Evolutionary conservation across 257 asterid species (phyloP).

Genomic region (Nicotiana benthamiana): DNA sequence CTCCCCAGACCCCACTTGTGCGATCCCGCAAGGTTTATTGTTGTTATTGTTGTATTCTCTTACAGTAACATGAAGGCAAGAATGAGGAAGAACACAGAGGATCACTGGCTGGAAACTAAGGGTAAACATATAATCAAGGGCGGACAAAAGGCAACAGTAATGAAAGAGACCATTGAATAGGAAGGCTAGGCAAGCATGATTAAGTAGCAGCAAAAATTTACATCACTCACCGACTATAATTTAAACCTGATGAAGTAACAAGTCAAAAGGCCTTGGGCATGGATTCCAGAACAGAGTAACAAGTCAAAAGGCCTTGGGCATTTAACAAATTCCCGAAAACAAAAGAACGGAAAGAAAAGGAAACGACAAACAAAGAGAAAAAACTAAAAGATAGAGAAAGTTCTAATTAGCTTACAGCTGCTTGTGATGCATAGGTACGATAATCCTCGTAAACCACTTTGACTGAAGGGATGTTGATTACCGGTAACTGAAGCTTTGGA

Average conservation of each 20-base stretch:
- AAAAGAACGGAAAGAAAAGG: not conserved
- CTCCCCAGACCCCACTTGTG: too few relatives aligned
- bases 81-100: not conserved
- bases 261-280: not conserved
- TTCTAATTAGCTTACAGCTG: constrained; percentile 59
- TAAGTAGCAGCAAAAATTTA: not conserved
- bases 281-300: not conserved
- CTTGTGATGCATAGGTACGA: constrained; percentile 84
- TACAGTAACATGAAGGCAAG: not conserved
- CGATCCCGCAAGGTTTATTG: too few relatives aligned
- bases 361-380: not conserved
- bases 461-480: constrained; percentile 52
- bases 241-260: not conserved
- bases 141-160: not conserved
- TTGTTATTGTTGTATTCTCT: too few relatives aligned
- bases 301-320: not conserved
- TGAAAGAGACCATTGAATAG: not conserved
- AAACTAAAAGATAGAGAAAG: not conserved
- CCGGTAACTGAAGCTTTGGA: constrained; percentile 80
- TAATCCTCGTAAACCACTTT: constrained; percentile 80
- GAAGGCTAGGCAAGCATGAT: not conserved
- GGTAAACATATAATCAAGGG: not conserved
- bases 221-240: not conserved
- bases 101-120: not conserved
- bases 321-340: not conserved